These are phyloP conservation scores for Avena eriantha DNA, from an alignment of 176 grass and related monocot genomes.

Conservation along the genomic window DNA sequence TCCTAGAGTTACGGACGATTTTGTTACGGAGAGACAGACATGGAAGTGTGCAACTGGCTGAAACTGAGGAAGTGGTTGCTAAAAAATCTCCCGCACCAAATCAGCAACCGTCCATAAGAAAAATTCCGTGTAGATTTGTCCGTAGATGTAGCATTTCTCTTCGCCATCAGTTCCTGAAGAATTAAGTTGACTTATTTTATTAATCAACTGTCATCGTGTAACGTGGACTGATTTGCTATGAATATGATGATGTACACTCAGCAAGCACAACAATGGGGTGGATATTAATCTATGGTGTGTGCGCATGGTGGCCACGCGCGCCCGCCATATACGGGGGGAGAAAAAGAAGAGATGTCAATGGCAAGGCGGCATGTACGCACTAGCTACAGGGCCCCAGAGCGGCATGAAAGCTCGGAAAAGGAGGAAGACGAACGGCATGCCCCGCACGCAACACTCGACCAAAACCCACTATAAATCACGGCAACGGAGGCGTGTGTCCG, in stretches of 20 bases:
- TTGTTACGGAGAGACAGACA: too few relatives aligned
- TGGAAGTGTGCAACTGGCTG: too few relatives aligned
- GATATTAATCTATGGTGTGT: neutral
- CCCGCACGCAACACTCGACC: slow-evolving; percentile 23
- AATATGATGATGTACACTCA: neutral
- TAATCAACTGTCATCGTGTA: too few relatives aligned
- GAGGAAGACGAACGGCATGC: neutral
- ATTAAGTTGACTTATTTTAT: too few relatives aligned
- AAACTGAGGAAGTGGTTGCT: too few relatives aligned
- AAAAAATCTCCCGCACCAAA: too few relatives aligned
- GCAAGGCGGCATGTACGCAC: slow-evolving; percentile 22
- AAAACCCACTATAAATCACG: slow-evolving; percentile 50
- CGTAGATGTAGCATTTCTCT: too few relatives aligned
- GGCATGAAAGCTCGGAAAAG: slow-evolving; percentile 21
- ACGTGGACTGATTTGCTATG: too few relatives aligned
- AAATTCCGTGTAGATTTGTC: too few relatives aligned
- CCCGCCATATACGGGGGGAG: neutral
- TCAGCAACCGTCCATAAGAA: too few relatives aligned
- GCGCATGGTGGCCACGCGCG: slow-evolving; percentile 14
- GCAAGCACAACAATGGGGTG: neutral
- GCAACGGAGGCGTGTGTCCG: slow-evolving; percentile 52
- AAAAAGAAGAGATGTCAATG: neutral
- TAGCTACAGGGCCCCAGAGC: neutral
- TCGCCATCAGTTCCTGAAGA: too few relatives aligned
- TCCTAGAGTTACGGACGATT: too few relatives aligned